These are phyloP conservation scores for Aquilaria malaccensis DNA, from an alignment of 345 rosid species.

Conservation along the genomic window DNA sequence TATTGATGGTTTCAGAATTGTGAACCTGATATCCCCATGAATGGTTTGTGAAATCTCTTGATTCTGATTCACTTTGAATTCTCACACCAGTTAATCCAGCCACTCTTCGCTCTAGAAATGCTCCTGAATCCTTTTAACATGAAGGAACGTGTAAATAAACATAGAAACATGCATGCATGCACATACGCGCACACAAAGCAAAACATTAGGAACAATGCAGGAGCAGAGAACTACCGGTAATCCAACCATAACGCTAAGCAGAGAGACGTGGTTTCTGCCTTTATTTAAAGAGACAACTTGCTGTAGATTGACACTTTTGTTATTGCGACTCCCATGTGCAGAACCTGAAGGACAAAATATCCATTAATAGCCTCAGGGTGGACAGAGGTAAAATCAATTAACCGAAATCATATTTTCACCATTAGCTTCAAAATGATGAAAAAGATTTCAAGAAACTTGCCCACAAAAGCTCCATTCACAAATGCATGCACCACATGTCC, in stretches of 20 bases:
- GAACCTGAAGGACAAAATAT: conserved; percentile 33
- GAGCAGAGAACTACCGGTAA: conserved; percentile 48
- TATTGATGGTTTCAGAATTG: neutral
- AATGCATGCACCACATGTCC: conserved; percentile 72
- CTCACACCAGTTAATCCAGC: conserved; percentile 42
- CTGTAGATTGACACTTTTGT: conserved; percentile 27
- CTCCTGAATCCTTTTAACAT: conserved; percentile 52
- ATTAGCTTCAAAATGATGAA: neutral
- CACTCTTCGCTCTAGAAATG: conserved; percentile 49
- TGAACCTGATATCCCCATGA: conserved; percentile 73
- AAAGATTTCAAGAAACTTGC: conserved; percentile 21
- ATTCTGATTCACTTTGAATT: conserved; percentile 19
- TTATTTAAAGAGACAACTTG: conserved; percentile 26
- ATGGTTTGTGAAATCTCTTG: conserved; percentile 28
- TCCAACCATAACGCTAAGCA: conserved; percentile 83
- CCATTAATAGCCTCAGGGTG: too few relatives aligned
- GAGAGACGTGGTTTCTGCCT: conserved; percentile 58
- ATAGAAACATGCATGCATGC: too few relatives aligned
- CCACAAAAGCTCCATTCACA: conserved; percentile 47
- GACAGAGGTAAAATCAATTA: neutral
- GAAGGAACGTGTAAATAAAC: too few relatives aligned
- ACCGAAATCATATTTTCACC: too few relatives aligned
- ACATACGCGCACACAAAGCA: too few relatives aligned
- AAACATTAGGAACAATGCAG: too few relatives aligned
- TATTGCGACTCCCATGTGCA: conserved; percentile 39